Percentiles rank a stretch among this genome's conserved stretches.
Conservation (phyloP, 768 basidiomycete genomes). For the Coprinopsis sp. region DNA sequence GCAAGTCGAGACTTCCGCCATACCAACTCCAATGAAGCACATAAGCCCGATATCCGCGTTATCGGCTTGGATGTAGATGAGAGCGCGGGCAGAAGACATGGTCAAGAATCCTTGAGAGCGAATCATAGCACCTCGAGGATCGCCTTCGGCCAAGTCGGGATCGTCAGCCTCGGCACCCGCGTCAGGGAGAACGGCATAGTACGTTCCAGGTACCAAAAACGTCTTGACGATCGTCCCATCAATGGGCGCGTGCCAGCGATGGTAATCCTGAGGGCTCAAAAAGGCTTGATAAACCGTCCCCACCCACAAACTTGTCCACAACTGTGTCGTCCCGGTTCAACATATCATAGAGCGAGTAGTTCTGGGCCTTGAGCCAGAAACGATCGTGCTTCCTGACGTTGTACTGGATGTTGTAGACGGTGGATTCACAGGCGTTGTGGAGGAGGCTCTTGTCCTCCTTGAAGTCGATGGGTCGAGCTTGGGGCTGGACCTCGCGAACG, state of each 20-base stretch:
- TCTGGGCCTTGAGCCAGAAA: constrained; percentile 62
- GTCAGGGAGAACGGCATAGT: constrained; percentile 34
- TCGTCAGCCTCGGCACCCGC: constrained; percentile 12
- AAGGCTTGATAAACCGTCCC: constrained; percentile 56
- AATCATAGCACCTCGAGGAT: not conserved
- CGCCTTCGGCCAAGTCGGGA: constrained; percentile 19
- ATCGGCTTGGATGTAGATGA: constrained; percentile 55
- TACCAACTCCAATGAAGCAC: constrained; percentile 55
- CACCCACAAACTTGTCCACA: constrained; percentile 39
- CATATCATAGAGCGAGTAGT: constrained; percentile 57
- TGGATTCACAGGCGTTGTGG: constrained; percentile 53
- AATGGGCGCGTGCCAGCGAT: constrained; percentile 62
- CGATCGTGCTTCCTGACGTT: constrained; percentile 37
- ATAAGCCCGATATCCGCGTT: constrained; percentile 49
- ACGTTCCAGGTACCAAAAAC: constrained; percentile 45
- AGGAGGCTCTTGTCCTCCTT: constrained; percentile 29
- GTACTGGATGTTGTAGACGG: constrained; percentile 34
- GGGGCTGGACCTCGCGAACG: constrained; percentile 34
- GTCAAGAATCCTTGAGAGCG: constrained; percentile 28
- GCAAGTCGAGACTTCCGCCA: constrained; percentile 60
- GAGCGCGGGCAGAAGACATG: constrained; percentile 42
- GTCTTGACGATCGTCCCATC: constrained; percentile 37
- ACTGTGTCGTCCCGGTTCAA: constrained; percentile 36
- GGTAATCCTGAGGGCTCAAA: constrained; percentile 50
- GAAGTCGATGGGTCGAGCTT: constrained; percentile 34